Percentiles rank a stretch among this genome's conserved stretches.
Evolutionary conservation across 306 rosid genomes (phyloP).

Genomic region (Castanopsis chinensis): DNA sequence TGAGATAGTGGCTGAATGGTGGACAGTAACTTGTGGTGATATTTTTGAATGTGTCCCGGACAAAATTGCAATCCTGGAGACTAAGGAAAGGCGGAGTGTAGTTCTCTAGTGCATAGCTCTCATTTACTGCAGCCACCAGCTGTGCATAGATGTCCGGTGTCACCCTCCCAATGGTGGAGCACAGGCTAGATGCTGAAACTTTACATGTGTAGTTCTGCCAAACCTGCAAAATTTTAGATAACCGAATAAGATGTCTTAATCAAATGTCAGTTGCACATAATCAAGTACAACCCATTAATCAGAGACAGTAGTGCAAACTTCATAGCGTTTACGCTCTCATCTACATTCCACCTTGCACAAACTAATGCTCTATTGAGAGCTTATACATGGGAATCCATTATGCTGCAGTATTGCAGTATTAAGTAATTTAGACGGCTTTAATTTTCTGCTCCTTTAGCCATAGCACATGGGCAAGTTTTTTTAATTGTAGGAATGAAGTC

Average conservation of each 20-base stretch:
- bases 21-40: conserved; percentile 75
- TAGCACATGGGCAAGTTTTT: not conserved
- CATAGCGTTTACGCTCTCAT: not conserved
- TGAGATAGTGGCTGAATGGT: conserved; percentile 65
- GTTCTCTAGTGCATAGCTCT: conserved; percentile 90
- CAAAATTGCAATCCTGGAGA: conserved; percentile 93
- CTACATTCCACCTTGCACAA: not conserved
- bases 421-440: not conserved
- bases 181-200: conserved; percentile 56
- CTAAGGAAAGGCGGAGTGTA: conserved; percentile 78
- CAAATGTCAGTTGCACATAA: not conserved
- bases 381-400: not conserved
- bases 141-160: conserved; percentile 64
- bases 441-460: not conserved
- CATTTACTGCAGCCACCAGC: conserved; percentile 76
- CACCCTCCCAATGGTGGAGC: conserved; percentile 77
- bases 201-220: conserved; percentile 75
- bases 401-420: not conserved
- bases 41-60: conserved; percentile 71
- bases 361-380: not conserved
- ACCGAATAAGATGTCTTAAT: not conserved
- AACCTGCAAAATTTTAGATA: conserved; percentile 48
- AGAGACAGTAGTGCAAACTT: not conserved
- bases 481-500: not conserved
- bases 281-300: not conserved